Evolutionary conservation across 2,329 filamentous ascomycete species (phyloP), one percentile per base, ranked within the genome.

Genomic region (Akanthomyces uredinophilus): DNA sequence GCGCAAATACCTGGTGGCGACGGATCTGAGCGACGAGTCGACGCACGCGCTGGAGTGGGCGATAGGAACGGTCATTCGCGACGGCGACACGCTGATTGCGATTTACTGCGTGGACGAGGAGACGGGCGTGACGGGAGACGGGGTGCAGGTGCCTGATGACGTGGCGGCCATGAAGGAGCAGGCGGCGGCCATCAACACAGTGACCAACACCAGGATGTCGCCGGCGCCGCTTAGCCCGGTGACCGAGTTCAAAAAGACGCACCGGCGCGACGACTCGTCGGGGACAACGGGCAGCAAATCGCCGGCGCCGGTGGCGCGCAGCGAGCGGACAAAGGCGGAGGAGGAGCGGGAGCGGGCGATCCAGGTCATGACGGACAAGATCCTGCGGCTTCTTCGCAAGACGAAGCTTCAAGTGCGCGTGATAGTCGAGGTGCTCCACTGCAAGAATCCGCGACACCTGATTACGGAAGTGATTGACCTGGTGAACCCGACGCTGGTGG

Each of bases 381-480:
- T 96, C 60, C 84, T 95, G n/a, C 90, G 88, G 66, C 79, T 98
- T 51, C 77, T 99, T 64, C 85, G 94, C 64, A 96, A 96, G 81
- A 99, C 95, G 1, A 86, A 90, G 66, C 80, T 99, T 63, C 94
- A 99, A 73, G 93, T 97, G 54, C 87, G 92, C 63, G 90, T 97
- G 53, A 92, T 96, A 56, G 89, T 99, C 39, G 95, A 99, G 76
- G 94, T 98, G 32, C 89, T 99, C 67, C 95, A 98, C 76, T 98
- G 95, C 87, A 98, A 97, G 81, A 97, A 91, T 70, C 92, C 95
- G 4, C 94, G 95, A 74, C 93, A 97, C 73, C 83, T 98, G 79
- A 92, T 99, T 66, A 96, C 92, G 0, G 95, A 98, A 79, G 92
- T 97, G 77, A 98, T 99, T 74, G 95, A 99, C 73, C 85, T 91